Evolutionary conservation across 495 filamentous ascomycete genomes (phyloP), one percentile per base, ranked within the genome.

Genomic region (Stereocaulon alpinum): DNA sequence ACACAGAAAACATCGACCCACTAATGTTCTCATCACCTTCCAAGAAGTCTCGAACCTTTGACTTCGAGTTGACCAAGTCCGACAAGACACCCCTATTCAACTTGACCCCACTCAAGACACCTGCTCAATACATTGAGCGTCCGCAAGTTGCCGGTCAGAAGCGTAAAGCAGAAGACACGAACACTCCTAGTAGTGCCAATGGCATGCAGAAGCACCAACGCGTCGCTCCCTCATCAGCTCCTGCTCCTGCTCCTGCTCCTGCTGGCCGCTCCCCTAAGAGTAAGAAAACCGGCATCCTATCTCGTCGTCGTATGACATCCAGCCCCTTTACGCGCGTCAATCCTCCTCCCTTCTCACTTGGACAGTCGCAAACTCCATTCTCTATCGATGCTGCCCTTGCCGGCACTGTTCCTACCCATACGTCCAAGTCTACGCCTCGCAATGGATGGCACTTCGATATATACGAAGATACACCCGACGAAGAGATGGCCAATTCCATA

Each of bases 401-500:
- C 62, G 85, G 84, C 45, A 87, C 66, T 18, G 52, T 63, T n/a
- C 66, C 72, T 9, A 65, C 68, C 52, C 55, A 66, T 52, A 76
- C 73, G 59, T 37, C 56, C 43, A 54, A 64, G 29, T 58, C 78
- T 14, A 45, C 56, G 7, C 43, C 40, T 37, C 57, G 52, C 10
- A 66, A 62, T 30, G 59, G 54, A 22, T 96, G 92, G 92, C 85
- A 86, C 74, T 97, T 97, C 69, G 84, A 90, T 44, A 97, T 98
- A 70, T 84, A 98, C 67, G 91, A 96, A 68, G 93, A 98, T 71
- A 88, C 88, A 0, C 80, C 82, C 34, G 87, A 94, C 64, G 88
- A 98, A 64, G 83, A 91, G 65, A 86, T 89, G 71, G 86, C 88
- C 55, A 96, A 94, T 67, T 73, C 95, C 4, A 87, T 97, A 76